These are phyloP conservation scores for Phellopilus nigrolimitatus DNA, from an alignment of 1,284 basidiomycete species.

Conservation along the genomic window DNA sequence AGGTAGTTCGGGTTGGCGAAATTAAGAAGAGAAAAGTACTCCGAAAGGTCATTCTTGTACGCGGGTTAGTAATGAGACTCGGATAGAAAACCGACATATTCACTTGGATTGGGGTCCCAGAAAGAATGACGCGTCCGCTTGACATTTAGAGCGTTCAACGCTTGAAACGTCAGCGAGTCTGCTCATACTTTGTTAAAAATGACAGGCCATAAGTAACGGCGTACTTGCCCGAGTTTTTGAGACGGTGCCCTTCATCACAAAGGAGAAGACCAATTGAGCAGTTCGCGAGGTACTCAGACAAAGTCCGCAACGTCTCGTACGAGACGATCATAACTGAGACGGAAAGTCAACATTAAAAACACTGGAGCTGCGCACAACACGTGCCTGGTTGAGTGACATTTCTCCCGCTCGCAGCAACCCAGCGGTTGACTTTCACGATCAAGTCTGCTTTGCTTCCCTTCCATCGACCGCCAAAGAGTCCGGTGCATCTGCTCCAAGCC, in stretches of 20 bases:
- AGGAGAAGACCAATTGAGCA: slow-evolving; percentile 88
- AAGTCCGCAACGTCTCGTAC: slow-evolving; percentile 91
- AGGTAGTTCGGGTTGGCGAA: slow-evolving; percentile 97
- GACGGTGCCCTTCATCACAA: slow-evolving; percentile 94
- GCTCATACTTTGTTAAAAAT: slow-evolving; percentile 1
- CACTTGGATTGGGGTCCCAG: slow-evolving; percentile 94
- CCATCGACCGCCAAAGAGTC: slow-evolving; percentile 85
- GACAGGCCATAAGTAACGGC: slow-evolving; percentile 23
- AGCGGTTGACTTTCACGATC: slow-evolving; percentile 74
- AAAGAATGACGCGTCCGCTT: slow-evolving; percentile 94
- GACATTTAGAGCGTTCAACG: slow-evolving; percentile 82
- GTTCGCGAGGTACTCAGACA: slow-evolving; percentile 70
- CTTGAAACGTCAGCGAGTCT: slow-evolving; percentile 89
- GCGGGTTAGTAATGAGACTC: slow-evolving; percentile 12
- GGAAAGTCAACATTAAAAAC: background rate
- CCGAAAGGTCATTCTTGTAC: slow-evolving; percentile 86
- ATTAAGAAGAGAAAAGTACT: slow-evolving; percentile 94
- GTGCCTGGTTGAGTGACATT: slow-evolving; percentile 86
- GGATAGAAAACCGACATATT: slow-evolving; percentile 8
- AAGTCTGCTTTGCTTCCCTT: slow-evolving; percentile 79
- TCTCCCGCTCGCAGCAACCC: slow-evolving; percentile 82
- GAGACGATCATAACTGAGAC: slow-evolving; percentile 94
- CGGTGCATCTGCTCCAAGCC: slow-evolving; percentile 84
- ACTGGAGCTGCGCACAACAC: slow-evolving; percentile 21
- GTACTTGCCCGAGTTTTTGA: slow-evolving; percentile 97